Conservation (phyloP, 2,329 filamentous ascomycete genomes). For the Trichoderma hamatum region DNA sequence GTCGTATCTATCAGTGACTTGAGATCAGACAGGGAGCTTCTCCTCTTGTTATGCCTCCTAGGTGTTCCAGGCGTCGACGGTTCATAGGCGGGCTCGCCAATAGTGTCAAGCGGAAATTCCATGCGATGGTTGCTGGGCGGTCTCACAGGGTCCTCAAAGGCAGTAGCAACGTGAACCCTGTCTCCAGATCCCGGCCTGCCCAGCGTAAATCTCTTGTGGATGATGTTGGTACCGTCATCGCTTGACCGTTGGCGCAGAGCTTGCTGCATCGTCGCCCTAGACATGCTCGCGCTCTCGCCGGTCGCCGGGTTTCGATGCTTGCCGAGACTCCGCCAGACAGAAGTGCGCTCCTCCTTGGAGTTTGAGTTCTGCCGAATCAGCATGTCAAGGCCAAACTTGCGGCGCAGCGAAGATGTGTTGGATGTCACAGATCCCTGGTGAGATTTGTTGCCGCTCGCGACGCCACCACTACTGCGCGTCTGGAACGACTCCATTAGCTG, state of each 20-base stretch:
- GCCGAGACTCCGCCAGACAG: constrained; percentile 85
- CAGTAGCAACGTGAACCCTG: constrained; percentile 62
- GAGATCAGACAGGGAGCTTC: constrained; percentile 89
- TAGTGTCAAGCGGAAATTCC: constrained; percentile 60
- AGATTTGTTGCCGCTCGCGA: constrained; percentile 54
- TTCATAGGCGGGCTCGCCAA: constrained; percentile 59
- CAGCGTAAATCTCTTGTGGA: constrained; percentile 38
- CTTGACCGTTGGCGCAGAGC: constrained; percentile 70
- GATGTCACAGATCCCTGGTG: constrained; percentile 78
- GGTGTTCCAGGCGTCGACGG: constrained; percentile 45
- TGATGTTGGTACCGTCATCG: constrained; percentile 63
- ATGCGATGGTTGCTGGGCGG: constrained; percentile 61
- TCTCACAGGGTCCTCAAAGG: constrained; percentile 62
- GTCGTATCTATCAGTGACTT: constrained; percentile 68
- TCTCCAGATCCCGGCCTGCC: constrained; percentile 61
- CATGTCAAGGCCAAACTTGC: constrained; percentile 79
- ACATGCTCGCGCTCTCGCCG: constrained; percentile 65
- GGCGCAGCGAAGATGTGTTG: constrained; percentile 81
- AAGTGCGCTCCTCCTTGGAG: constrained; percentile 75
- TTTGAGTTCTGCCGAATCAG: constrained; percentile 80
- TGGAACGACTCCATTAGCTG: constrained; percentile 60
- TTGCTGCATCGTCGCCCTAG: constrained; percentile 67
- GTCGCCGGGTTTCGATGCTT: constrained; percentile 69
- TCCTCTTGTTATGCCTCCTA: constrained; percentile 70
- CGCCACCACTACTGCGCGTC: constrained; percentile 38